A percentile compares a stretch with the other conserved stretches of the same genome.
phyloP scores from a whole-genome alignment of 306 rosid species.

The Castanea sativa region DNA sequence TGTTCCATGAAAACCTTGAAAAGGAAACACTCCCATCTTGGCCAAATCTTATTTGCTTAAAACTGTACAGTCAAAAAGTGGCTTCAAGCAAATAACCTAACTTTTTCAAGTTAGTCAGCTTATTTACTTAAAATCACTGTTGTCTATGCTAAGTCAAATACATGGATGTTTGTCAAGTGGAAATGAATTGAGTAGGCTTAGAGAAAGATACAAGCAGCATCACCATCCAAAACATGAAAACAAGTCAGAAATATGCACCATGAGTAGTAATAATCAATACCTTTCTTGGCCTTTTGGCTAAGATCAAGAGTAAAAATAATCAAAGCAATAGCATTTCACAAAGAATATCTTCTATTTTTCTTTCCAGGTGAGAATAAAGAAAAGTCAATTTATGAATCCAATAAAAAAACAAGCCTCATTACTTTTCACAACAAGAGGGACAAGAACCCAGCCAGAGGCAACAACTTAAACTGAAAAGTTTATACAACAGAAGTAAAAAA shows the following conservation, averaged over 20 bases:
- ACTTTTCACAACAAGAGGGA: neutral
- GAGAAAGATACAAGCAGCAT: neutral
- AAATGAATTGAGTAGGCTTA: neutral
- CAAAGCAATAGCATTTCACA: neutral
- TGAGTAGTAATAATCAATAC: neutral
- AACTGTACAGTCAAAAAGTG: too few relatives aligned
- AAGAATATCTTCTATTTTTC: neutral
- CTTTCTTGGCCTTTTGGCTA: neutral
- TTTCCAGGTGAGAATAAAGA: slow-evolving; percentile 1
- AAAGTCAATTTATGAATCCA: neutral
- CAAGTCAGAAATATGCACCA: neutral
- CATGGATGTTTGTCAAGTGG: neutral
- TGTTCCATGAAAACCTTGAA: neutral
- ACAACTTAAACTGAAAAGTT: slow-evolving; percentile 8
- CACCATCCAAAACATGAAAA: neutral
- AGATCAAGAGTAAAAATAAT: too few relatives aligned
- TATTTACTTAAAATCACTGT: too few relatives aligned
- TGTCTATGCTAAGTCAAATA: too few relatives aligned
- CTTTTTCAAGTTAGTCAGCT: too few relatives aligned
- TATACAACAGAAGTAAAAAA: slow-evolving; percentile 4
- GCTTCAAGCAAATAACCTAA: too few relatives aligned
- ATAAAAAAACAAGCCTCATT: neutral
- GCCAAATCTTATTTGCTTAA: too few relatives aligned
- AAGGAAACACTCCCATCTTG: neutral
- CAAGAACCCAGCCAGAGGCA: slow-evolving; percentile 16